Percentiles rank a stretch among this genome's conserved stretches.
phyloP scores from a whole-genome alignment of 441 rosid species.

The Bocquillonia castaneifolia region DNA sequence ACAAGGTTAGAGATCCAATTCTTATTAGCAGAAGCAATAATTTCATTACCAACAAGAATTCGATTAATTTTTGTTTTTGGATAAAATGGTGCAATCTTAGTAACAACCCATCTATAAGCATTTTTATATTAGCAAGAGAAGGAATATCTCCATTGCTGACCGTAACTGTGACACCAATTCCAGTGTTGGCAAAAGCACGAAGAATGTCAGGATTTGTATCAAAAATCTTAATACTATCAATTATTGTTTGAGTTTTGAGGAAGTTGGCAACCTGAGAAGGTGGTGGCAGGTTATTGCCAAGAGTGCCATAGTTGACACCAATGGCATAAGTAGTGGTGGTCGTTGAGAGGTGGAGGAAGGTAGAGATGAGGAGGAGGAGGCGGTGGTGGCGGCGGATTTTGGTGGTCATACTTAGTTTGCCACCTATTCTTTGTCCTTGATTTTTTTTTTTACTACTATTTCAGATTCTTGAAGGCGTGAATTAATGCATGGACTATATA shows the following conservation, averaged over 20 bases:
- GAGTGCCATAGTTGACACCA: conserved; percentile 75
- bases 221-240: conserved; percentile 58
- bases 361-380: conserved; percentile 16
- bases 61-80: conserved; percentile 44
- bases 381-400: conserved; percentile 6
- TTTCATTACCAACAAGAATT: conserved; percentile 65
- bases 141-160: conserved; percentile 56
- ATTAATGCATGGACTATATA: too few species aligned
- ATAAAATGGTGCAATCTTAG: conserved; percentile 40
- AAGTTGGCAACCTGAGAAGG: conserved; percentile 62
- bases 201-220: conserved; percentile 61
- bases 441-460: background rate
- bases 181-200: conserved; percentile 57
- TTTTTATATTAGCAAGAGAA: conserved; percentile 38
- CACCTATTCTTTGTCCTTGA: background rate
- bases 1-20: conserved; percentile 42
- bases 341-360: conserved; percentile 21
- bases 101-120: conserved; percentile 52
- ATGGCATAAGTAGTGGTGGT: conserved; percentile 30
- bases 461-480: background rate
- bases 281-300: conserved; percentile 64
- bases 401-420: conserved; percentile 18
- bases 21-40: conserved; percentile 47
- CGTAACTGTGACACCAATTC: conserved; percentile 53
- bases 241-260: conserved; percentile 50